Conservation (phyloP, 768 basidiomycete genomes). For the Naganishia antarctica region DNA sequence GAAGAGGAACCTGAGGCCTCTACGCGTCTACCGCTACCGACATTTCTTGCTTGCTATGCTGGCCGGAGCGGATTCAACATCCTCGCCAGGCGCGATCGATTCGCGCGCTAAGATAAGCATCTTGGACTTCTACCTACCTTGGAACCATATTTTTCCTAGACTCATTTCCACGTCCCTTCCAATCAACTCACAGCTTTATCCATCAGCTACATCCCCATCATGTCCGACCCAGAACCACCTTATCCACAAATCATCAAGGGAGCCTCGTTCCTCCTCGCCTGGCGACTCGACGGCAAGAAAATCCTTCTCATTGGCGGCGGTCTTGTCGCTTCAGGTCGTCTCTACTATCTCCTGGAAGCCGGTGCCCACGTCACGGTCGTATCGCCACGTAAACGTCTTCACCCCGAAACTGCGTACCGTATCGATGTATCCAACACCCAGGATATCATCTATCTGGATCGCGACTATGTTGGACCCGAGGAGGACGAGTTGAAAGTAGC, state of each 20-base stretch:
- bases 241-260: conserved; percentile 50
- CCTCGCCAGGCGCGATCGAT: background rate
- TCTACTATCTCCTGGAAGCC: conserved; percentile 76
- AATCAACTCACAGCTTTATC: no score
- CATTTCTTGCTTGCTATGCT: no score
- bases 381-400: conserved; percentile 64
- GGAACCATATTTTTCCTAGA: no score
- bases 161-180: no score
- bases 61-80: no score
- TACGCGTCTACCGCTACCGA: no score
- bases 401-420: conserved; percentile 51
- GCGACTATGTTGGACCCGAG: conserved; percentile 55
- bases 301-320: conserved; percentile 94
- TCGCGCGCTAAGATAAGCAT: background rate
- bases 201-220: background rate
- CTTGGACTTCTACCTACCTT: no score
- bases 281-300: conserved; percentile 76
- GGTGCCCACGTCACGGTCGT: conserved; percentile 75
- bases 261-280: conserved; percentile 81
- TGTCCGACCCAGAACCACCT: conserved; percentile 15
- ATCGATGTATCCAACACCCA: conserved; percentile 53
- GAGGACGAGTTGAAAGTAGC: conserved; percentile 59
- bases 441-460: conserved; percentile 66
- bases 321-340: conserved; percentile 78
- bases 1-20: no score